phyloP scores from a whole-genome alignment of 108 stramenopile species.

The Epithemia pelagica region DNA sequence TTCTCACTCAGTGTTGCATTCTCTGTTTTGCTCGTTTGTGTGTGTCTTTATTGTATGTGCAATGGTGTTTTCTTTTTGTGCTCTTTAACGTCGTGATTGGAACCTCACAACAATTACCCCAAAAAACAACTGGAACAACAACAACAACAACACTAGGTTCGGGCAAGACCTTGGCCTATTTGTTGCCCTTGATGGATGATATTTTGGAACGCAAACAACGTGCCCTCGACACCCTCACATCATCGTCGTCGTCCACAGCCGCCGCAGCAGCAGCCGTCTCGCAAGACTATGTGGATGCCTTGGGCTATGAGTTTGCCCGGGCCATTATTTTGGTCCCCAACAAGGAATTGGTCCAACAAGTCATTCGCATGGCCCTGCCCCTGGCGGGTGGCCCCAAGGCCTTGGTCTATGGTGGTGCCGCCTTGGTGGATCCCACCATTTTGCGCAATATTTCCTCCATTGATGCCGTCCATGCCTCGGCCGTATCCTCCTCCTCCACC shows the following conservation, averaged over 20 bases:
- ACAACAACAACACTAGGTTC: too few species aligned
- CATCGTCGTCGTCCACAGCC: too few species aligned
- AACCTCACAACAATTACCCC: too few species aligned
- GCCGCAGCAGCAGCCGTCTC: too few species aligned
- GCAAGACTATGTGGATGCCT: too few species aligned
- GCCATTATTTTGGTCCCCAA: constrained; percentile 84
- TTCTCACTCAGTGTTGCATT: too few species aligned
- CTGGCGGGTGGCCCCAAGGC: constrained; percentile 45
- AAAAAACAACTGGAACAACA: too few species aligned
- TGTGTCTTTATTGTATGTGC: too few species aligned
- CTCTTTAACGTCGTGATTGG: too few species aligned
- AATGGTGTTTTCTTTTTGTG: too few species aligned
- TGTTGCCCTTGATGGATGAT: constrained; percentile 82
- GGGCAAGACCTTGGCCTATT: constrained; percentile 96
- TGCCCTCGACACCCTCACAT: neutral
- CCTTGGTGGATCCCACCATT: constrained; percentile 22
- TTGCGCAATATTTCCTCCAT: constrained; percentile 10
- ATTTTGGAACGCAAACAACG: constrained; percentile 50
- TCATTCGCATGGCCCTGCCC: constrained; percentile 69
- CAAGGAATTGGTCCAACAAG: constrained; percentile 85
- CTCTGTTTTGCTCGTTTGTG: too few species aligned
- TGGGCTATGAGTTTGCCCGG: constrained; percentile 59
- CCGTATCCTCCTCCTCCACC: constrained; percentile 3
- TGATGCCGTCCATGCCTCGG: too few species aligned
- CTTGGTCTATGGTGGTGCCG: constrained; percentile 28